Base-by-base conservation (phyloP, 768 basidiomycete genomes). In the Asterophora lycoperdoides region DNA sequence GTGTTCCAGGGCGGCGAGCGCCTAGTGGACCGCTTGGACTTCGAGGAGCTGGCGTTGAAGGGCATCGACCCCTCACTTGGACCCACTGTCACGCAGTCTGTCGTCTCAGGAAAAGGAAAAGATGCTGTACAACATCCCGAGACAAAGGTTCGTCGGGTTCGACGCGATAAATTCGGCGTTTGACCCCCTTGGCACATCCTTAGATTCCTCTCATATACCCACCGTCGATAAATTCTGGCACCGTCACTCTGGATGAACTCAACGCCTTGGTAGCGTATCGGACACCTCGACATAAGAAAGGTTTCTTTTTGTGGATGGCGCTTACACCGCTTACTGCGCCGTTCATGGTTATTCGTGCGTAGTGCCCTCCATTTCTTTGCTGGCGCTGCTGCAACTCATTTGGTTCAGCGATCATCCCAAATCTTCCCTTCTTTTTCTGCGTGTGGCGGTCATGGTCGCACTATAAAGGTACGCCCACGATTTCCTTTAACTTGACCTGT, bases 381-480 rank as follows among this genome's bases (percentile, higher is more conserved):
- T 34, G 20, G 43, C 5, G 38, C 20, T 17, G 46, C 36, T 23
- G 5, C 23, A 23, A 23, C 23, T 3, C 23, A 6, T 23, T 6
- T 6, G 23, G 23, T 23, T 20, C 49, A 91, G 89, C 89, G 19
- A 61, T 91, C 37, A 80, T 91, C 65, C 89, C 89, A 26, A 92
- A 92, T 62, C 65, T 92, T 17, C 89, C 89, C 0, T 84, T 92
- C 63, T 89, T 92, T 70, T 92, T 87, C 66, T 89, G 86, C 57
- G 78, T 74, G 8, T 92, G 89, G 89, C 75, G 89, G 37, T 82
- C 86, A 36, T 92, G 88, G 88, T 84, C 83, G 34, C 89, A 92
- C 64, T 91, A 84, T 62, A 78, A 74, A 76, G 87, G 88, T 87
- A 49, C 37, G 49, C 20, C 48, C 36, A 7, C 28, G 44, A 11